Base-by-base conservation (phyloP, 257 asterid genomes). In the Nicotiana otophora region DNA sequence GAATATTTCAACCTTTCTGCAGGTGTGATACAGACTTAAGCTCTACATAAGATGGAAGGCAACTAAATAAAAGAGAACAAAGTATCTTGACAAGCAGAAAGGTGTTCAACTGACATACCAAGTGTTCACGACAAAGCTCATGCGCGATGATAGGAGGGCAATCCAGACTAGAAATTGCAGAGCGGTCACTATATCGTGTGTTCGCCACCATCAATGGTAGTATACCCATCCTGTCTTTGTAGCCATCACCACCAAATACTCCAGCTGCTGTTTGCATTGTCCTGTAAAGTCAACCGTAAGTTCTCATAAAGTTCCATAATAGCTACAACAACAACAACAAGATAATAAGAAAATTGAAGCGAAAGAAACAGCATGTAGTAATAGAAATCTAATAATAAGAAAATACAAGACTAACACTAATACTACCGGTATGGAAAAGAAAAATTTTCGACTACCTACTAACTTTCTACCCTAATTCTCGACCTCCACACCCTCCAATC, bases 211-310 rank as follows among this genome's bases (percentile, higher is more conserved):
- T 95, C 51, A 93, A 86, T 31, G 98, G 98, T 83, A 90, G 80
- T 77, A 48, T 46, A 85, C 92, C 95, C 93, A 84, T 88, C 88
- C 86, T 82, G 65, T 93, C 98, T 26, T 90, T 82, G 87, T 90
- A 88, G 83, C 87, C 94, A 70, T 85, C 93, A n/a, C 98, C 97
- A 65, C 98, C 98, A 83, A 95, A 95, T 75, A 92, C 98, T 82
- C 98, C 98, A 77, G 90, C 98, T 81, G 98, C 97, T 72, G 98
- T 95, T 88, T 95, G 98, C 84, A 95, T 89, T 78, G 98, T 92
- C 91, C 98, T 95, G 86, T 51, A 42, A 51, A 65, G 81, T 78
- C 82, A 84, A 33, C 23, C 26, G 15, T 34, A 36, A 42, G 67
- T 42, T 66, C 74, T 30, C 74, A 12, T 30, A 26, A 66, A 36